A percentile compares a stretch with the other conserved stretches of the same genome.
Evolutionary conservation across 2,329 filamentous ascomycete species (phyloP).

Genomic region (Rhytidhysteron rufulum): DNA sequence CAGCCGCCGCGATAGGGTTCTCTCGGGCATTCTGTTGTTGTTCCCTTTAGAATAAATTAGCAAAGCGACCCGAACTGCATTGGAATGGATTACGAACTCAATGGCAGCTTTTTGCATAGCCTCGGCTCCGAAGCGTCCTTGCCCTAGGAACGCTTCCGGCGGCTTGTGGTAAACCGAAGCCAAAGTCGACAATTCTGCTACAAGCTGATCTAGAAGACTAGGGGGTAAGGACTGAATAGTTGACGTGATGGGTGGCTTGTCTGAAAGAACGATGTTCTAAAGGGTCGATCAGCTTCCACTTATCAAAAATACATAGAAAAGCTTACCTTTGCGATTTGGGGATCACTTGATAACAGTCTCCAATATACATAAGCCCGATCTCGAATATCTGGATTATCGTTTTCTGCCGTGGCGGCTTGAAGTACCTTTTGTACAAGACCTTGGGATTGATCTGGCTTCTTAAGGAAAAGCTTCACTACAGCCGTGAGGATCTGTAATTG

Average conservation of each 20-base stretch:
- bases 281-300: constrained; percentile 3
- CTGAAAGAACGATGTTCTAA: constrained; percentile 81
- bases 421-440: constrained; percentile 90
- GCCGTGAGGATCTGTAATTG: constrained; percentile 96
- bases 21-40: constrained; percentile 88
- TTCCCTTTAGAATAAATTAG: constrained; percentile 52
- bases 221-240: constrained; percentile 89
- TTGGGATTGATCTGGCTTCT: constrained; percentile 91
- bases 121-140: constrained; percentile 89
- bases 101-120: constrained; percentile 93
- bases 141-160: constrained; percentile 94
- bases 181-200: constrained; percentile 86
- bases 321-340: constrained; percentile 78
- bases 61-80: constrained; percentile 1
- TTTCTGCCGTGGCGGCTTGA: constrained; percentile 87
- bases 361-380: constrained; percentile 98
- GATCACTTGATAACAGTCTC: constrained; percentile 89
- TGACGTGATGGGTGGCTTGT: constrained; percentile 89
- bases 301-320: not conserved
- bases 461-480: constrained; percentile 94
- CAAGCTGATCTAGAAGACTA: constrained; percentile 80
- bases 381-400: constrained; percentile 95
- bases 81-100: constrained; percentile 50
- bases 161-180: constrained; percentile 98
- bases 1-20: constrained; percentile 87